A percentile compares a stretch with the other conserved stretches of the same genome.
These are phyloP conservation scores for Phialemoniopsis sp. DNA, from an alignment of 2,329 filamentous ascomycete species.

Conservation along the genomic window DNA sequence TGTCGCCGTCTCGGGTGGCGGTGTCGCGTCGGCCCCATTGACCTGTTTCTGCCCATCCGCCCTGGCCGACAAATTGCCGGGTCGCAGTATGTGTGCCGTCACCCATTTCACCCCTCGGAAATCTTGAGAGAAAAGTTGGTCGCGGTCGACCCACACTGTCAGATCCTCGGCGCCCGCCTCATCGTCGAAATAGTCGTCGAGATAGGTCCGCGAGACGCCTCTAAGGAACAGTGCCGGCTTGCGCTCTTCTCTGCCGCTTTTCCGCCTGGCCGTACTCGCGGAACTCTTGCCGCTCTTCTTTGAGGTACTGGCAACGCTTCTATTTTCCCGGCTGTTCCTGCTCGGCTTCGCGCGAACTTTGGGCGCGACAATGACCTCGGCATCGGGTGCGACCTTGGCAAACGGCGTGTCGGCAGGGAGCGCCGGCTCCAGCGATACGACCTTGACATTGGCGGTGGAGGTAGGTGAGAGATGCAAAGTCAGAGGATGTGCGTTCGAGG, in stretches of 20 bases:
- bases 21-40: slow-evolving; percentile 60
- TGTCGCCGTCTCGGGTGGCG: slow-evolving; percentile 48
- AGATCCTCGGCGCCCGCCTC: slow-evolving; percentile 45
- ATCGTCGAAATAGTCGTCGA: slow-evolving; percentile 75
- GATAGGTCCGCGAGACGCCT: slow-evolving; percentile 67
- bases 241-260: slow-evolving; percentile 56
- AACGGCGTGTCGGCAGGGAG: slow-evolving; percentile 68
- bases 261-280: slow-evolving; percentile 60
- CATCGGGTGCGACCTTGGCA: slow-evolving; percentile 88
- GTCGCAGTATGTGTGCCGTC: slow-evolving; percentile 80
- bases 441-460: slow-evolving; percentile 86
- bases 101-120: slow-evolving; percentile 76
- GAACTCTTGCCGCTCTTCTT: slow-evolving; percentile 74
- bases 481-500: slow-evolving; percentile 67
- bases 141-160: slow-evolving; percentile 80
- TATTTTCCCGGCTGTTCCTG: slow-evolving; percentile 65
- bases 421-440: slow-evolving; percentile 77
- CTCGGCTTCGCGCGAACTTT: slow-evolving; percentile 75
- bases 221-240: slow-evolving; percentile 72
- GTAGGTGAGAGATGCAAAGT: slow-evolving; percentile 93
- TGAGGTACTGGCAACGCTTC: slow-evolving; percentile 76
- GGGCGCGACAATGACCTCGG: slow-evolving; percentile 94
- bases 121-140: slow-evolving; percentile 66
- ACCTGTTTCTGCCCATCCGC: slow-evolving; percentile 65
- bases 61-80: slow-evolving; percentile 69